These are phyloP conservation scores for Daldinia sp. DNA, from an alignment of 2,329 filamentous ascomycete species.

Conservation along the genomic window DNA sequence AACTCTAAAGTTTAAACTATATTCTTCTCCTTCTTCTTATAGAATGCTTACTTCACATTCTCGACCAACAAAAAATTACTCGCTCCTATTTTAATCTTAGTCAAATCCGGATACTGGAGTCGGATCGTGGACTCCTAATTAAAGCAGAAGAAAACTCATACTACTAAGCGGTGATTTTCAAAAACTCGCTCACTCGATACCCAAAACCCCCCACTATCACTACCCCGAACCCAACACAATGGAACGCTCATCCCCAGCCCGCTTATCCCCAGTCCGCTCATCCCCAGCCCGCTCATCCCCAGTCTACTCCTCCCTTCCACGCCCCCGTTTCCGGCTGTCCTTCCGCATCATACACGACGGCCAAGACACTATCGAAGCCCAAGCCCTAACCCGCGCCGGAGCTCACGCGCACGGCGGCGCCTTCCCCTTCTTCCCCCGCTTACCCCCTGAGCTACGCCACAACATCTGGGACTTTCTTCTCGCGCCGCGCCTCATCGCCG, in stretches of 20 bases:
- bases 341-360: conserved; percentile 57
- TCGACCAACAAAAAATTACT: not conserved
- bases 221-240: not conserved
- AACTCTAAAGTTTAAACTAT: not conserved
- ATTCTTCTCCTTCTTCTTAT: not conserved
- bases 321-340: conserved; percentile 53
- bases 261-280: too few species aligned
- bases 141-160: not conserved
- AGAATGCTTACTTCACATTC: too few species aligned
- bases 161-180: not conserved
- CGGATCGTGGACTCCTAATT: too few species aligned
- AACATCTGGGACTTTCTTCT: conserved; percentile 57
- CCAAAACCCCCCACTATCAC: not conserved
- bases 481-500: conserved; percentile 55
- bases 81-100: not conserved
- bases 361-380: conserved; percentile 39
- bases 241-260: not conserved
- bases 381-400: conserved; percentile 23
- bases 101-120: too few species aligned
- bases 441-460: conserved; percentile 58
- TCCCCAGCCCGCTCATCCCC: not conserved
- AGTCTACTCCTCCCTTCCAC: not conserved
- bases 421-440: conserved; percentile 49
- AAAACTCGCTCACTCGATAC: not conserved
- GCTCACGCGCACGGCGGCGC: conserved; percentile 12